These are phyloP conservation scores for Multifurca ochricompacta DNA, from an alignment of 768 basidiomycete species.

Conservation along the genomic window DNA sequence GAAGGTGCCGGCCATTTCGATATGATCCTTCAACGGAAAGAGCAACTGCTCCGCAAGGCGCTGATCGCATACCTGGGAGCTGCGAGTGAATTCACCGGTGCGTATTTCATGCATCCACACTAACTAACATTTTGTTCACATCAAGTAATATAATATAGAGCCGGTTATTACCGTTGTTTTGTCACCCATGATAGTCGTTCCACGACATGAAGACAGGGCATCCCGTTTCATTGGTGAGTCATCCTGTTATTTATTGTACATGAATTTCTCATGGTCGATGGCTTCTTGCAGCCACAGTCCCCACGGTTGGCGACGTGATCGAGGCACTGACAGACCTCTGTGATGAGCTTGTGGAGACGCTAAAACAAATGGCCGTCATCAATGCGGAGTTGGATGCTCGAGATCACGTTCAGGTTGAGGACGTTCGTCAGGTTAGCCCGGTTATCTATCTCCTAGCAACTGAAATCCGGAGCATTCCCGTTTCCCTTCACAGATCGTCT, in stretches of 20 bases:
- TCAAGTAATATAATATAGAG: constrained; percentile 37
- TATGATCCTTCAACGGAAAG: constrained; percentile 44
- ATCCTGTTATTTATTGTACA: neutral
- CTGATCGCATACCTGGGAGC: constrained; percentile 61
- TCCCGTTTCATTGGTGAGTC: constrained; percentile 50
- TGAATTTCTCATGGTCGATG: neutral
- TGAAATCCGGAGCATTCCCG: neutral
- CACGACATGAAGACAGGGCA: constrained; percentile 49
- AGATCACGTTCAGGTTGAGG: constrained; percentile 63
- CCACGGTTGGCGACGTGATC: constrained; percentile 67
- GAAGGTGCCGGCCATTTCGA: constrained; percentile 53
- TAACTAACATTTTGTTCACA: neutral
- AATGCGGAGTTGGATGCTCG: constrained; percentile 63
- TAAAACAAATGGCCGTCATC: constrained; percentile 62
- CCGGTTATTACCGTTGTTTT: constrained; percentile 65
- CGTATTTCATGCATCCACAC: constrained; percentile 11
- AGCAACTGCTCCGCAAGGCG: constrained; percentile 51
- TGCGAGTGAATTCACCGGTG: constrained; percentile 66
- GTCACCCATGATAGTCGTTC: constrained; percentile 54
- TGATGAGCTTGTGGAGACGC: constrained; percentile 47
- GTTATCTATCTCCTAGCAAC: constrained; percentile 13
- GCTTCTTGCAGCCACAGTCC: constrained; percentile 50
- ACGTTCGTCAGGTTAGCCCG: constrained; percentile 67
- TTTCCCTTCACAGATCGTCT: constrained; percentile 35
- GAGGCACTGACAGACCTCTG: constrained; percentile 58